Evolutionary conservation across 106 monocot genomes (phyloP).

Genomic region (Triglochin maritima): DNA sequence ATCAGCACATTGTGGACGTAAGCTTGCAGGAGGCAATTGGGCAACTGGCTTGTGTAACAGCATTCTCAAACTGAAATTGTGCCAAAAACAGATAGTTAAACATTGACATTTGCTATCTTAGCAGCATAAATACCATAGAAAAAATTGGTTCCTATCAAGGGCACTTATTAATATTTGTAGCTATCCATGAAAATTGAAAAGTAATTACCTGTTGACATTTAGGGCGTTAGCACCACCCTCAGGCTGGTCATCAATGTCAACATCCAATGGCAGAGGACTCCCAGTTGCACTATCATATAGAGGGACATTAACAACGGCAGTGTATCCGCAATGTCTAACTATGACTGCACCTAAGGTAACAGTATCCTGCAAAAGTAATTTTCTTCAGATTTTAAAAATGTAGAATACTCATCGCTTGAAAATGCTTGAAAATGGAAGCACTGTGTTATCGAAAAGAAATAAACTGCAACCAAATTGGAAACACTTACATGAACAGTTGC

Average conservation of each 20-base stretch:
- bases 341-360: constrained; percentile 75
- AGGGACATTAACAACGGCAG: constrained; percentile 70
- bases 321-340: constrained; percentile 77
- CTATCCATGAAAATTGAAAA: not conserved
- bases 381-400: not conserved
- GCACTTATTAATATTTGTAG: too few species aligned
- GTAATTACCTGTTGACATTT: constrained; percentile 69
- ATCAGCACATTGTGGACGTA: constrained; percentile 18
- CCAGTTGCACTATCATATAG: constrained; percentile 19
- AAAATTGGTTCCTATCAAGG: too few species aligned
- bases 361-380: constrained; percentile 52
- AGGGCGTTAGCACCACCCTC: constrained; percentile 86
- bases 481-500: constrained; percentile 68
- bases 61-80: constrained; percentile 64
- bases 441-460: not conserved
- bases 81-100: constrained; percentile 1
- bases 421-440: not conserved
- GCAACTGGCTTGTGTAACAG: constrained; percentile 42
- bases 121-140: too few species aligned
- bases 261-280: constrained; percentile 20
- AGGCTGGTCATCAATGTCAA: constrained; percentile 70
- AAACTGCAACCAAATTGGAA: not conserved
- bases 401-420: not conserved
- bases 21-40: constrained; percentile 19
- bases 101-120: too few species aligned